Evolutionary conservation across 2,329 filamentous ascomycete genomes (phyloP), one percentile per base, ranked within the genome.

Genomic region (Tolypocladium cylindrosporum): DNA sequence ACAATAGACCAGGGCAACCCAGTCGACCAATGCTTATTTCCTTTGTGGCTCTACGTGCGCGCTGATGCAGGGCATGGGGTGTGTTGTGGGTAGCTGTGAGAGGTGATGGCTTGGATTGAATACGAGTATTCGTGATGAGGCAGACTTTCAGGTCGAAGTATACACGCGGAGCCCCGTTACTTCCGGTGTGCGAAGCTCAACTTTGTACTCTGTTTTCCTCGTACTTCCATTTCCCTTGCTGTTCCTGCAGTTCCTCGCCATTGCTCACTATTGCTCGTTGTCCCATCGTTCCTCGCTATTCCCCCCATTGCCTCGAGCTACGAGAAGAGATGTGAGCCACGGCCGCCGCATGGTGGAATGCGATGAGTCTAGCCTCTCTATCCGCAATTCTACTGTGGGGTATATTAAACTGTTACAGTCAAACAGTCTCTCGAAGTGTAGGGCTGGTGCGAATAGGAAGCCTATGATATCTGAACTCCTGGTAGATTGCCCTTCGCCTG

Each of bases 1-100:
- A 66, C 60, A 63, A 63, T 68, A 68, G 61, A 61, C 63, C 60
- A 65, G 61, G 63, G 62, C 60, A 68, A 65, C 62, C 61, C 58
- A 63, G 61, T 64, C 59, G 57, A 65, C 57, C 50, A 63, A 58
- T 60, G 62, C 61, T 63, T 63, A 27, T 54, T 39, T 54, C 10
- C 34, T 52, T 45, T 55, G 45, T 52, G 43, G n/a, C 14, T 16
- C 16, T 37, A 27, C 54, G 21, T 37, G 48, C 19, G 9, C 11
- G 41, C 41, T 11, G 41, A 19, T 42, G n/a, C 41, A 42, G 9
- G 16, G 27, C 16, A 13, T 50, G 45, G 16, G 16, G 13, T 50
- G 16, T 36, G 48, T 21, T 37, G 31, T 34, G n/a, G 48, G 14
- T 16, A 1, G 16, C n/a, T 8, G 16, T 37, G 34, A 21, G 48